Conservation (phyloP, 768 basidiomycete genomes). For the Zangia roseola region DNA sequence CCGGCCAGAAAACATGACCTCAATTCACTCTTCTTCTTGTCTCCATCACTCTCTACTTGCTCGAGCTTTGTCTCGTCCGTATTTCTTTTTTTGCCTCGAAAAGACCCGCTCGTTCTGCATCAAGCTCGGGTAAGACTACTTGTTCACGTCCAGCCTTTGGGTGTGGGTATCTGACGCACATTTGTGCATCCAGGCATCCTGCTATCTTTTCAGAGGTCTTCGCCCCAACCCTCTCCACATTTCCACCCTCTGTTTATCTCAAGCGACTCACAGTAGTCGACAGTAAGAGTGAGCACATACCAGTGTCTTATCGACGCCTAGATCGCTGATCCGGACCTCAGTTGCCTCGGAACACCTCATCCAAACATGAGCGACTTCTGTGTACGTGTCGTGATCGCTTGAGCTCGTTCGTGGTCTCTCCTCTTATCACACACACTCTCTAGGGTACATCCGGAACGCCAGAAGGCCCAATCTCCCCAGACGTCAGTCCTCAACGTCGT, state of each 20-base stretch:
- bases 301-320: background rate
- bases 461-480: constrained; percentile 17
- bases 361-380: constrained; percentile 5
- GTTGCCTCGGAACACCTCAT: background rate
- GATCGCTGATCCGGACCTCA: constrained; percentile 4
- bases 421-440: background rate
- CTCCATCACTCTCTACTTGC: background rate
- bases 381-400: constrained; percentile 11
- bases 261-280: background rate
- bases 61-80: background rate
- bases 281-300: constrained; percentile 3
- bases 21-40: constrained; percentile 1
- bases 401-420: background rate
- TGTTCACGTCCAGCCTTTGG: background rate
- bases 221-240: background rate
- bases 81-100: too few relatives aligned
- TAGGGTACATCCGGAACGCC: constrained; percentile 8
- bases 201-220: background rate
- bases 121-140: background rate
- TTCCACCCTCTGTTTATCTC: background rate
- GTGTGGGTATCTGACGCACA: background rate
- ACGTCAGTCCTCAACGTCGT: constrained; percentile 21
- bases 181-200: background rate
- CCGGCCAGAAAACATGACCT: constrained; percentile 17
- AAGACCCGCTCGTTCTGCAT: background rate